Evolutionary conservation across 306 rosid species (phyloP), one percentile per base, ranked within the genome.

Genomic region (Leucaena leucocephala): DNA sequence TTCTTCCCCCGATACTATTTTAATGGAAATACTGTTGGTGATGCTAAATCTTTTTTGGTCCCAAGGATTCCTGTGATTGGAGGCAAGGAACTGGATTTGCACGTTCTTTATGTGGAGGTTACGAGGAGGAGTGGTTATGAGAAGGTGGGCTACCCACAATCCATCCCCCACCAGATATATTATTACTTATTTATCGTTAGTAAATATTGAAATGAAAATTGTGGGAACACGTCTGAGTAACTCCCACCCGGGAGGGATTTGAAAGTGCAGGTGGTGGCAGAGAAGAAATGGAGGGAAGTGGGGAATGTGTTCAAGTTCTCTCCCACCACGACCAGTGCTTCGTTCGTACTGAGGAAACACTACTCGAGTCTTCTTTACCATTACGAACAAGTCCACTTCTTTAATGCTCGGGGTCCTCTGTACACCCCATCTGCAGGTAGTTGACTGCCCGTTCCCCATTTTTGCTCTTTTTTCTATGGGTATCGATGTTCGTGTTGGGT

Each of bases 221-320:
- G 2, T 74, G 62, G 71, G 15, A 43, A 50, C 44, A 59, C 58
- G 62, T 58, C 67, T 59, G 38, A 2, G 14, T 63, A 27, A 65
- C 74, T 16, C 27, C 14, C 10, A 6, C 4, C 27, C 19, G n/a
- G 16, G 10, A 35, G 8, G 8, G 40, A 22, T 64, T 49, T 50
- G 0, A 21, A 74, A 55, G 49, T 36, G 43, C 61, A 92, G 98
- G 97, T 96, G n/a, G 97, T 96, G 61, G 96, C 83, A 34, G 99
- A 96, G 83, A 95, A 96, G 87, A 96, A 93, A 81, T 96, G 99
- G 99, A 96, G 99, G 89, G 98, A 96, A 91, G 97, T 93, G 67
- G 96, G 98, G n/a, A 81, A 72, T 66, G 77, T 89, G 0, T 96
- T 96, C 82, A 93, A 69, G 82, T 96, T 96, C 82, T 88, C 97